Evolutionary conservation across 148 eudicot species (phyloP), one percentile per base, ranked within the genome.

Genomic region (Amaranthus hypochondriacus): DNA sequence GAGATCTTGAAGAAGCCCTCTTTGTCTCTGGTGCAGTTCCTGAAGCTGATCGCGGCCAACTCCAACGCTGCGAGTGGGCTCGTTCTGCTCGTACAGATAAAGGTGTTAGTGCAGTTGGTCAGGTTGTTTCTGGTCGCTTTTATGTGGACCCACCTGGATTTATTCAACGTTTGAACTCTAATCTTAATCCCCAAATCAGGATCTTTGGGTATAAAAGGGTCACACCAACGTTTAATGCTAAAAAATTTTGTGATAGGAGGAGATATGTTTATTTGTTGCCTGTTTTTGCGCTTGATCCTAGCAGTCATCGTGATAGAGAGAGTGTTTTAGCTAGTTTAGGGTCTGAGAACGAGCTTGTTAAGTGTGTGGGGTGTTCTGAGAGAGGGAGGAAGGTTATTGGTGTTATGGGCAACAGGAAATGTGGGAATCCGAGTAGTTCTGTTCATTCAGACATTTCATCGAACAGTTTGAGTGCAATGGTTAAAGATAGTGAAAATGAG

Each of bases 71-170:
- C 69, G 96, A 92, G 57, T 92, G 85, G 84, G 91, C 98, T 8
- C 90, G 98, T 1, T 95, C 97, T n/a, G 93, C 97, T 7, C 84
- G 98, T 0, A 95, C 96, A 5, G 97, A 92, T 64, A 95, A 95
- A 74, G 98, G 98, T 18, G 98, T 95, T 59, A 87, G 88, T 65
- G 97, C 97, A 21, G 92, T 90, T 4, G 92, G 97, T 18, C 97
- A 95, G 82, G 97, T 95, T 2, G 88, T 90, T 21, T 95, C 97
- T 1, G 98, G 98, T 18, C 66, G 86, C 56, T 95, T 92, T 18
- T 95, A 82, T 66, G 77, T 95, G 4, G 97, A 95, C 67, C 97
- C 93, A 12, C 88, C 93, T 11, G 90, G 96, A 15, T 78, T 92
- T 7, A 74, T 92, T 1, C 79, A 92, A 2, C 81, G 98, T 0